Conservation (phyloP, 768 basidiomycete genomes). For the Lactarius hatsudake region DNA sequence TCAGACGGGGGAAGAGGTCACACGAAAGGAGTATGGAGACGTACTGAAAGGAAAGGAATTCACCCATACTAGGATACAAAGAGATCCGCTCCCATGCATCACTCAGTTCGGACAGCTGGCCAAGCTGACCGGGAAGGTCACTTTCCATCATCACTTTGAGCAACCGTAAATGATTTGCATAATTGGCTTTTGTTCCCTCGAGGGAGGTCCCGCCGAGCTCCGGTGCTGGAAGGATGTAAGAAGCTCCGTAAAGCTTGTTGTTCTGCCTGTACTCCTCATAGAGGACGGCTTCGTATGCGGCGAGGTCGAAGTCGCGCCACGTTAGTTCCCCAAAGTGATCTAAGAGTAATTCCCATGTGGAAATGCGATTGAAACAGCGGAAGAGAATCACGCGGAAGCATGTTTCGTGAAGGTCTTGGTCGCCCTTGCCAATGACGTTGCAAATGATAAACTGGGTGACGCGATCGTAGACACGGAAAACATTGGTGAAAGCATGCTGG, state of each 20-base stretch:
- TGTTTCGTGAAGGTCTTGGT: constrained; percentile 56
- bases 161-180: constrained; percentile 62
- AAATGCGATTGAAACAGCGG: constrained; percentile 66
- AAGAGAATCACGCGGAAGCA: constrained; percentile 72
- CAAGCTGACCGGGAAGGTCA: constrained; percentile 49
- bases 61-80: constrained; percentile 71
- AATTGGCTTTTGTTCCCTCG: constrained; percentile 35
- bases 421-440: constrained; percentile 68
- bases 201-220: constrained; percentile 41
- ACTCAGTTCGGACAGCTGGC: constrained; percentile 50
- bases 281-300: constrained; percentile 54
- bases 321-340: constrained; percentile 53
- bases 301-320: constrained; percentile 56
- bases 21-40: constrained; percentile 1
- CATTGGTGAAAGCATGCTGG: constrained; percentile 64
- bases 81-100: constrained; percentile 57
- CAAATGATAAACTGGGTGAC: constrained; percentile 64
- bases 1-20: constrained; percentile 4
- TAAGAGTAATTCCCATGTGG: constrained; percentile 65
- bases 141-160: constrained; percentile 48
- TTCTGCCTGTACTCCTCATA: constrained; percentile 38
- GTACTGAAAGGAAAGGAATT: constrained; percentile 67
- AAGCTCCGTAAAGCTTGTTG: constrained; percentile 57
- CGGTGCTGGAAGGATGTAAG: constrained; percentile 72
- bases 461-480: constrained; percentile 71